A percentile compares a stretch with the other conserved stretches of the same genome.
Conservation (phyloP, 2,329 filamentous ascomycete species). For the Chaetomium sp. region DNA sequence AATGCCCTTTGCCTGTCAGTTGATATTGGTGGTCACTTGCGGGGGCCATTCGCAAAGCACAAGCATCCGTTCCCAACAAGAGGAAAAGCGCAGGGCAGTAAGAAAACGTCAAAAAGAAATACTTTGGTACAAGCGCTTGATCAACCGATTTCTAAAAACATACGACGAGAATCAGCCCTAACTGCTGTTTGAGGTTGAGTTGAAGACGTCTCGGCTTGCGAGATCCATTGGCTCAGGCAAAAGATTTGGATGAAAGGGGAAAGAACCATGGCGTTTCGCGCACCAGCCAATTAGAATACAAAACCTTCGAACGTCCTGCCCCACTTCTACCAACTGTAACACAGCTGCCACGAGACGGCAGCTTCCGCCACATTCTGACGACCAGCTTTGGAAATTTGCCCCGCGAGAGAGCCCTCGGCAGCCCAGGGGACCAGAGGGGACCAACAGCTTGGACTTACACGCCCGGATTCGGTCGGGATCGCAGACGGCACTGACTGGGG, state of each 20-base stretch:
- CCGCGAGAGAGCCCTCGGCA: neutral
- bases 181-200: neutral
- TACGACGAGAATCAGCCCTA: neutral
- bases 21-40: no score
- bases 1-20: no score
- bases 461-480: neutral
- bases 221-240: no score
- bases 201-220: neutral
- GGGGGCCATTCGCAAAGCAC: no score
- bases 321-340: constrained; percentile 2
- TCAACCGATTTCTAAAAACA: no score
- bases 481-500: neutral
- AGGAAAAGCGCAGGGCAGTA: no score
- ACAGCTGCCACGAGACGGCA: constrained; percentile 10
- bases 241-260: neutral
- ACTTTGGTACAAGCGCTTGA: no score
- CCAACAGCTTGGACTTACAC: neutral
- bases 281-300: constrained; percentile 8
- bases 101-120: no score
- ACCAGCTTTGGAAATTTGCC: neutral
- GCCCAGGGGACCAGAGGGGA: neutral
- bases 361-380: constrained; percentile 5
- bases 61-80: no score
- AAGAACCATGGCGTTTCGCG: neutral
- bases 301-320: no score